phyloP scores from a whole-genome alignment of 208 protist genomes.

The Leishmania aethiopica region DNA sequence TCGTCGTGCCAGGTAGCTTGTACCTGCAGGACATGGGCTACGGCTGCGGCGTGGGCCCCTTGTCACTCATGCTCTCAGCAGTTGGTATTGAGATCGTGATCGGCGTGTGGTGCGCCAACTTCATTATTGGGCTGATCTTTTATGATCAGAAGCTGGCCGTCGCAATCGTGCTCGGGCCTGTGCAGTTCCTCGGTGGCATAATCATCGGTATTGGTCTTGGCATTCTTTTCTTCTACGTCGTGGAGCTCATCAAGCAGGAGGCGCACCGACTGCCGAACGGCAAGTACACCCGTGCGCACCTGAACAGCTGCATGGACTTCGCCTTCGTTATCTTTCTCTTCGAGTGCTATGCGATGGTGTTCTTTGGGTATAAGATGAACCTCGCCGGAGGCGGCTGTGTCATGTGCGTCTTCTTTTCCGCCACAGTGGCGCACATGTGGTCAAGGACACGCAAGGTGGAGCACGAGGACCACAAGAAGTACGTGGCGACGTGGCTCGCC shows the following conservation, averaged over 20 bases:
- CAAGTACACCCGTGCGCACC: slow-evolving; percentile 59
- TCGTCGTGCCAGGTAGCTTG: slow-evolving; percentile 73
- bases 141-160: slow-evolving; percentile 52
- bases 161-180: slow-evolving; percentile 61
- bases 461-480: slow-evolving; percentile 70
- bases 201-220: slow-evolving; percentile 63
- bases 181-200: slow-evolving; percentile 74
- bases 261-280: slow-evolving; percentile 69
- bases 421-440: slow-evolving; percentile 79
- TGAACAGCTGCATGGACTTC: slow-evolving; percentile 62
- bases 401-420: slow-evolving; percentile 75
- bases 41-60: slow-evolving; percentile 51
- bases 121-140: slow-evolving; percentile 80
- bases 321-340: slow-evolving; percentile 58
- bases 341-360: slow-evolving; percentile 62
- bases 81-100: slow-evolving; percentile 76
- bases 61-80: slow-evolving; percentile 76
- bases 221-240: slow-evolving; percentile 64
- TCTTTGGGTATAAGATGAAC: slow-evolving; percentile 60
- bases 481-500: slow-evolving; percentile 66
- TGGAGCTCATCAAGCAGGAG: slow-evolving; percentile 79
- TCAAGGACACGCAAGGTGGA: slow-evolving; percentile 41
- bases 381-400: slow-evolving; percentile 73
- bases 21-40: slow-evolving; percentile 81
- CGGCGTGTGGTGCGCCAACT: slow-evolving; percentile 80